Evolutionary conservation across 768 basidiomycete species (phyloP).

Genomic region (Auricularia heimuer): DNA sequence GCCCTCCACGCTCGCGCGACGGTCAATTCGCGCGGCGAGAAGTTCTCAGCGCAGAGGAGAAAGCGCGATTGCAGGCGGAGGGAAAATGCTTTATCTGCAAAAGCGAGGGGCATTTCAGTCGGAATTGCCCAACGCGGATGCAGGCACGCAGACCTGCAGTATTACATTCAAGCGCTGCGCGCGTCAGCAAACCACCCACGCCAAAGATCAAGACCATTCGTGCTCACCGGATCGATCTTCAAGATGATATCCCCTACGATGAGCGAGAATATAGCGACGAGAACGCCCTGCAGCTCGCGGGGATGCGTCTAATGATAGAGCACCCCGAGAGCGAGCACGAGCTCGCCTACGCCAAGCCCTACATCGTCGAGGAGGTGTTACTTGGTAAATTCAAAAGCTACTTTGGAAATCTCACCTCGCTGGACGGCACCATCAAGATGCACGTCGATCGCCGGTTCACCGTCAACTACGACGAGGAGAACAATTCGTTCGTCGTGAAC

Average conservation of each 20-base stretch:
- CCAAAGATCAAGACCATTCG: not conserved
- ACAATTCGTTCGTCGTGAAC: not conserved
- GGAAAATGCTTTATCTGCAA: constrained; percentile 23
- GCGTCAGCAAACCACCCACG: not conserved
- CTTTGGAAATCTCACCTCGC: not conserved
- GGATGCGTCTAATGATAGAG: not conserved
- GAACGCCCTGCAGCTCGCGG: not conserved
- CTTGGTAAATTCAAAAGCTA: not conserved
- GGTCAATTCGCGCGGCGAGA: not conserved
- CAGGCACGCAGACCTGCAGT: not conserved
- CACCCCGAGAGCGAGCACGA: not conserved
- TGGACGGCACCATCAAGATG: not conserved
- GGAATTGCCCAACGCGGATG: constrained; percentile 21
- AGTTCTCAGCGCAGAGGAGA: not conserved
- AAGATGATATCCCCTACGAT: too few species aligned
- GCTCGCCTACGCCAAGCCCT: not conserved
- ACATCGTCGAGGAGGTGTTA: not conserved
- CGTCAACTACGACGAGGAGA: not conserved
- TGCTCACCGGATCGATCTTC: too few species aligned
- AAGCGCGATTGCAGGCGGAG: not conserved
- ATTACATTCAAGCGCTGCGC: not conserved
- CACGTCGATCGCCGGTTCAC: not conserved
- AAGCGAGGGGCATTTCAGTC: constrained; percentile 18
- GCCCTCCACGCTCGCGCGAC: not conserved
- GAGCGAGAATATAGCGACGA: too few species aligned